These are phyloP conservation scores for Echria macrotheca DNA, from an alignment of 495 filamentous ascomycete species.

Conservation along the genomic window DNA sequence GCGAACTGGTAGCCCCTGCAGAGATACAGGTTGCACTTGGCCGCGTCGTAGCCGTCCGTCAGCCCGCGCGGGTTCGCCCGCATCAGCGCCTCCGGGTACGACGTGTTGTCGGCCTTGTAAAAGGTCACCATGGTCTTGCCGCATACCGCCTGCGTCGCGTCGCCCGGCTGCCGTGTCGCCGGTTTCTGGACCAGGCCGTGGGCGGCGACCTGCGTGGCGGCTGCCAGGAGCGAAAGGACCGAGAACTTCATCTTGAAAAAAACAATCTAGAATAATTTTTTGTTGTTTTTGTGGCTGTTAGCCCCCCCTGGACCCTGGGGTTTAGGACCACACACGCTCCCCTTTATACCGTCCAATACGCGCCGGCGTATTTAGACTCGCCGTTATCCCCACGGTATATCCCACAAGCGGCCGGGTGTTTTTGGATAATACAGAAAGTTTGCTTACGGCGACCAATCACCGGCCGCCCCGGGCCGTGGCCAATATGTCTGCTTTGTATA, in stretches of 20 bases:
- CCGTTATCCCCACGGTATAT: too few relatives aligned
- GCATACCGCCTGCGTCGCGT: conserved; percentile 55
- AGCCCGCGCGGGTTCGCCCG: conserved; percentile 45
- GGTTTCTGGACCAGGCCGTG: conserved; percentile 62
- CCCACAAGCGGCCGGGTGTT: background rate
- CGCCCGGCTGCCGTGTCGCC: conserved; percentile 53
- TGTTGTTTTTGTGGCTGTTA: background rate
- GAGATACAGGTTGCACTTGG: conserved; percentile 58
- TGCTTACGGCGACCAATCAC: conserved; percentile 2
- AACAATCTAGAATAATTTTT: too few relatives aligned
- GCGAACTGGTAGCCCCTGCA: conserved; percentile 70
- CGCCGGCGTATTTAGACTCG: too few relatives aligned
- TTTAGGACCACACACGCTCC: too few relatives aligned
- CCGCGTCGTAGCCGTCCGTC: conserved; percentile 53
- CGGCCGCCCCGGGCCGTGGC: too few relatives aligned
- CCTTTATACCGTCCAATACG: too few relatives aligned
- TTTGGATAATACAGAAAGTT: background rate
- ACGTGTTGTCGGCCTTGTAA: conserved; percentile 58
- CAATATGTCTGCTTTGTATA: too few relatives aligned
- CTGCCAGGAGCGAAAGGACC: conserved; percentile 29
- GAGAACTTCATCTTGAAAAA: too few relatives aligned
- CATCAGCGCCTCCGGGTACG: conserved; percentile 63
- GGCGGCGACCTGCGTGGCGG: conserved; percentile 49
- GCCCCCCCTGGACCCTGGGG: too few relatives aligned
- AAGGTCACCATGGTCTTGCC: conserved; percentile 56